Percentiles rank a stretch among this genome's conserved stretches.
phyloP scores from a whole-genome alignment of 2,329 filamentous ascomycete species.

The Penicillium digitatum region DNA sequence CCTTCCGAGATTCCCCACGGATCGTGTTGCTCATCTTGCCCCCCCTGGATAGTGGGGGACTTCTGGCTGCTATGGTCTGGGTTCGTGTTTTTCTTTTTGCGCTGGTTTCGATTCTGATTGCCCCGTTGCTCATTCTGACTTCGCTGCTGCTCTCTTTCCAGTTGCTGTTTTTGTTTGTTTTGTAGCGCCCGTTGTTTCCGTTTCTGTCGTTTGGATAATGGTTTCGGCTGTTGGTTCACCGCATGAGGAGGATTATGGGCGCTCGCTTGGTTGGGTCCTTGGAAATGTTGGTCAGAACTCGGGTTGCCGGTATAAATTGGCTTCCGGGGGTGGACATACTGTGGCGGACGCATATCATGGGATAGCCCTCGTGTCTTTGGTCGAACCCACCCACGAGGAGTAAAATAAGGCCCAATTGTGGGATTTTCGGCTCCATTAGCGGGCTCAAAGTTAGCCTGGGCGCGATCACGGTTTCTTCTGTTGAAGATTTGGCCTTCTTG shows the following conservation, averaged over 20 bases:
- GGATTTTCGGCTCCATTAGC: background rate
- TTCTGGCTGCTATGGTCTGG: background rate
- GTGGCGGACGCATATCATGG: background rate
- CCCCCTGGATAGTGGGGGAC: background rate
- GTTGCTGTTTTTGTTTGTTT: background rate
- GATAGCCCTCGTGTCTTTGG: background rate
- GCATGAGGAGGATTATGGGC: background rate
- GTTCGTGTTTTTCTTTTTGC: background rate
- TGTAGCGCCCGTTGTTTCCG: background rate
- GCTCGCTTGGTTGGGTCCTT: background rate
- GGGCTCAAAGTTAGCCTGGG: background rate
- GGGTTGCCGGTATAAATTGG: background rate
- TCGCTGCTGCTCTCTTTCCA: background rate
- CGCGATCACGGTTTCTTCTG: slow-evolving; percentile 5
- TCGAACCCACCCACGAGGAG: background rate
- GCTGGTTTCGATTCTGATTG: background rate
- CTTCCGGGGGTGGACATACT: background rate
- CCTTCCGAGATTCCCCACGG: background rate
- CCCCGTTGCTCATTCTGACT: background rate
- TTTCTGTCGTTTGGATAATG: slow-evolving; percentile 4
- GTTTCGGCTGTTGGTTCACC: background rate
- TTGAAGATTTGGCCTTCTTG: background rate
- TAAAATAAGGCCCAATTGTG: background rate
- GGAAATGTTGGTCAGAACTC: background rate
- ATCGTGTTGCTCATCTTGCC: background rate